A percentile compares a stretch with the other conserved stretches of the same genome.
Conservation (phyloP, 164 flowering plant genomes). For the Magnolia officinalis region DNA sequence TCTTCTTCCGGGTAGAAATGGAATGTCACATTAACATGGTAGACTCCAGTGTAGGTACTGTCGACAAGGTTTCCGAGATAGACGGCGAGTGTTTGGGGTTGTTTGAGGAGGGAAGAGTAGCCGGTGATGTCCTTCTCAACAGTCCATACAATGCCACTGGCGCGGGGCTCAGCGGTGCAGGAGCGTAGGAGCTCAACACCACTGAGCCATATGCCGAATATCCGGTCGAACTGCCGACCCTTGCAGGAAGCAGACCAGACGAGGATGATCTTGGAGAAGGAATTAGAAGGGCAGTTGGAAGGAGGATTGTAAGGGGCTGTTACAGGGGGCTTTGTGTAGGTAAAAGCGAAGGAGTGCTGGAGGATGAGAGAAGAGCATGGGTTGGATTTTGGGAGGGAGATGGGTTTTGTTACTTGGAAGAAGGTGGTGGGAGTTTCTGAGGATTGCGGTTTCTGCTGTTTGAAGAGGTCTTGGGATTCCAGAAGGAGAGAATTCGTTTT, state of each 20-base stretch:
- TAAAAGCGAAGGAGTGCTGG: slow-evolving; percentile 57
- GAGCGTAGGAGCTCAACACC: slow-evolving; percentile 88
- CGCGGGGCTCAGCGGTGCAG: slow-evolving; percentile 86
- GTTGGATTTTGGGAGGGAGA: slow-evolving; percentile 25
- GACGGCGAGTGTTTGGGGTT: slow-evolving; percentile 56
- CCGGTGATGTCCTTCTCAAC: slow-evolving; percentile 80
- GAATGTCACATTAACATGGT: slow-evolving; percentile 57
- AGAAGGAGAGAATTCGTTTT: neutral
- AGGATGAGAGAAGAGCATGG: slow-evolving; percentile 49
- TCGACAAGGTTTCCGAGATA: slow-evolving; percentile 63
- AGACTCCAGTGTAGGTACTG: slow-evolving; percentile 69
- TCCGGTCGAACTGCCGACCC: slow-evolving; percentile 85
- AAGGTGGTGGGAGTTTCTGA: slow-evolving; percentile 20
- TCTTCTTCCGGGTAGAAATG: slow-evolving; percentile 59
- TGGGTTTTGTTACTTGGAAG: slow-evolving; percentile 70
- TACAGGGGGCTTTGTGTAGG: slow-evolving; percentile 62
- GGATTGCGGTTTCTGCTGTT: neutral
- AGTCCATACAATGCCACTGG: slow-evolving; percentile 73
- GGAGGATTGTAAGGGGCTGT: slow-evolving; percentile 55
- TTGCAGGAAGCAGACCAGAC: slow-evolving; percentile 70
- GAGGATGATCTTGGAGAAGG: slow-evolving; percentile 62
- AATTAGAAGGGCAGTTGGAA: slow-evolving; percentile 37
- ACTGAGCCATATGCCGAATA: slow-evolving; percentile 89
- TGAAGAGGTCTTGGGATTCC: neutral
- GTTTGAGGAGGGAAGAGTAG: slow-evolving; percentile 60